Conservation (phyloP, 2,329 filamentous ascomycete species). For the Fusarium tjaetaba region DNA sequence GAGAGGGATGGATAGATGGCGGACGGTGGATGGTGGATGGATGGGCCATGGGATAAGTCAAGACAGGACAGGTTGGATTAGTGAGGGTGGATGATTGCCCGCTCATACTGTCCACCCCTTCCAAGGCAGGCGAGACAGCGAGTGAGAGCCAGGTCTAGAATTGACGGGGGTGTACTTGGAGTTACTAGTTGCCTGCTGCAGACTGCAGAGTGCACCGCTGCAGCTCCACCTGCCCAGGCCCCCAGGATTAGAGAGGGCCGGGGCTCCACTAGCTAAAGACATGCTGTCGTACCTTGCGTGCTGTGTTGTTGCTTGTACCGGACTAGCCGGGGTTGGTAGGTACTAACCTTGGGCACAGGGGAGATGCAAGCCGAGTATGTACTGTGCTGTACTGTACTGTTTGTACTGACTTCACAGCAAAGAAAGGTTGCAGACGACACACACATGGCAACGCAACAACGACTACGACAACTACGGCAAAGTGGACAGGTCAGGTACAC, state of each 20-base stretch:
- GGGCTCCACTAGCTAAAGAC: slow-evolving; percentile 9
- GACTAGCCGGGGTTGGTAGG: slow-evolving; percentile 21
- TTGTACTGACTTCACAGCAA: background rate
- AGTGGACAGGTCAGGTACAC: background rate
- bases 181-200: background rate
- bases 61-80: slow-evolving; percentile 36
- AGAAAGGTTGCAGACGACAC: slow-evolving; percentile 4
- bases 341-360: background rate
- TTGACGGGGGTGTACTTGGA: slow-evolving; percentile 30
- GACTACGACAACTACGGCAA: slow-evolving; percentile 20
- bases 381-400: no score
- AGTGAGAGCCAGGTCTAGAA: slow-evolving; percentile 21
- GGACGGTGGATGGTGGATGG: slow-evolving; percentile 35
- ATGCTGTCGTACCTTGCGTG: slow-evolving; percentile 30
- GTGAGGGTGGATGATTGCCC: slow-evolving; percentile 42
- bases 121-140: slow-evolving; percentile 23
- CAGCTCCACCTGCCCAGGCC: background rate
- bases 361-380: slow-evolving; percentile 13
- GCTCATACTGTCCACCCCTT: slow-evolving; percentile 27
- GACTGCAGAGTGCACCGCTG: background rate
- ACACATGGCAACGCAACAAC: slow-evolving; percentile 5
- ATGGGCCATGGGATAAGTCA: slow-evolving; percentile 38
- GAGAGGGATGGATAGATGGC: slow-evolving; percentile 47
- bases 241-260: slow-evolving; percentile 1
- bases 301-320: slow-evolving; percentile 33